Evolutionary conservation across 768 basidiomycete genomes (phyloP).

Genomic region (Kwoniella pini): DNA sequence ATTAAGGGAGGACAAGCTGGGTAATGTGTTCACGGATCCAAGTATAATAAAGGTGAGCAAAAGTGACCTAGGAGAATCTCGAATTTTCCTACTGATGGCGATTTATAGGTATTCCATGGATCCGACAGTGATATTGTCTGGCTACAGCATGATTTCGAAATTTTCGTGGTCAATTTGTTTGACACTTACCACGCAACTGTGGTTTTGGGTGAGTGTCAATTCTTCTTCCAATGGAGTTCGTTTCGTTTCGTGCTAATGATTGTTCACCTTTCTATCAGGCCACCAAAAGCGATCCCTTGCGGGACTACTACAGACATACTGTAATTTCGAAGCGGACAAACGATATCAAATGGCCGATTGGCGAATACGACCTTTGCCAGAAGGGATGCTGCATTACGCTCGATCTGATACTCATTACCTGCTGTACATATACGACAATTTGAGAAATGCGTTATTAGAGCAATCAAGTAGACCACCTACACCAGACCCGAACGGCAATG

Average conservation of each 20-base stretch:
- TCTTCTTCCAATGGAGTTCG: too few species aligned
- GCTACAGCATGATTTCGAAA: slow-evolving; percentile 92
- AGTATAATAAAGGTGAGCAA: slow-evolving; percentile 73
- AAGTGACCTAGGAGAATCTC: background rate
- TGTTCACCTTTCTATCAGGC: slow-evolving; percentile 57
- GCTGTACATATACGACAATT: slow-evolving; percentile 84
- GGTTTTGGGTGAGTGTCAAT: slow-evolving; percentile 67
- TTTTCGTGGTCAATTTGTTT: slow-evolving; percentile 94
- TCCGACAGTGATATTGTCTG: slow-evolving; percentile 91
- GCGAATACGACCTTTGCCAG: slow-evolving; percentile 84
- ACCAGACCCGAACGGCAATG: slow-evolving; percentile 44
- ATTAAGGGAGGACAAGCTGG: slow-evolving; percentile 64
- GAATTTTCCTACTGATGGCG: background rate
- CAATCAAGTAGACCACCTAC: slow-evolving; percentile 37
- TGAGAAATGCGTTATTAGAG: slow-evolving; percentile 77
- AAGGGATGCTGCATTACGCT: slow-evolving; percentile 89
- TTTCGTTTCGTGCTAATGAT: too few species aligned
- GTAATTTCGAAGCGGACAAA: slow-evolving; percentile 88
- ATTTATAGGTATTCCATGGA: slow-evolving; percentile 80
- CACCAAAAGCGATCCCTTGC: slow-evolving; percentile 83
- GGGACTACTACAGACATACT: slow-evolving; percentile 80
- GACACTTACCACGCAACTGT: slow-evolving; percentile 96
- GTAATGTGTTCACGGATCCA: slow-evolving; percentile 83
- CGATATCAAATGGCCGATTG: slow-evolving; percentile 96
- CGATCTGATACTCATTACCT: slow-evolving; percentile 96